A percentile compares a stretch with the other conserved stretches of the same genome.
These are phyloP conservation scores for Quercus variabilis DNA, from an alignment of 306 rosid genomes.

Conservation along the genomic window DNA sequence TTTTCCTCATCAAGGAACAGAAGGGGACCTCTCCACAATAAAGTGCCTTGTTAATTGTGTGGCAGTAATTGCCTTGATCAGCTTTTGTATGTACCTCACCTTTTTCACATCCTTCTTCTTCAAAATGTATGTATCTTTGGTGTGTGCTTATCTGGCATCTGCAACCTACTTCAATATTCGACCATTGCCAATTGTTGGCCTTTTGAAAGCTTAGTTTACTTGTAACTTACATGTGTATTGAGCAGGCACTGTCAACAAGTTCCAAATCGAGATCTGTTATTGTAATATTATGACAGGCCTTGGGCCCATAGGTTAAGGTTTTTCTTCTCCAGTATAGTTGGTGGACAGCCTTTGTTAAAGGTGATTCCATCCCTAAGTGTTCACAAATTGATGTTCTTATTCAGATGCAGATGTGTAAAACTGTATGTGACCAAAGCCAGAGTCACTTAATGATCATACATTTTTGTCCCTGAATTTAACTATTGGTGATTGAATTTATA, in stretches of 20 bases:
- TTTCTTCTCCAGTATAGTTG: not conserved
- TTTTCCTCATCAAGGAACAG: constrained; percentile 58
- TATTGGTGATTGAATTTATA: not conserved
- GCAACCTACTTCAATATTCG: constrained; percentile 61
- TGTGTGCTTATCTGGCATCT: constrained; percentile 49
- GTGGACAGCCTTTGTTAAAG: not conserved
- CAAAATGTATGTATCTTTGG: constrained; percentile 50
- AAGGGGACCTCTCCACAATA: constrained; percentile 44
- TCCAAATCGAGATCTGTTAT: constrained; percentile 6
- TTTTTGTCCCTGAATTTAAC: no score
- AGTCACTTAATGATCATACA: not conserved
- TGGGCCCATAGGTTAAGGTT: not conserved
- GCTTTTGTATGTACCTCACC: constrained; percentile 38
- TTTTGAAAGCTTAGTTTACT: constrained; percentile 21
- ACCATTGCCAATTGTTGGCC: constrained; percentile 46
- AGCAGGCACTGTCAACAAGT: not conserved
- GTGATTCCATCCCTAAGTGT: not conserved
- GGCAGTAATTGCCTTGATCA: constrained; percentile 34
- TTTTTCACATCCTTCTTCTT: constrained; percentile 54
- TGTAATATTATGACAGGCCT: constrained; percentile 24
- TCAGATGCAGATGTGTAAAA: no score
- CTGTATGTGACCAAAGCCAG: not conserved
- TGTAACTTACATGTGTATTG: constrained; percentile 15
- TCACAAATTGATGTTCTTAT: not conserved
- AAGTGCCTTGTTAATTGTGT: constrained; percentile 46